Evolutionary conservation across 83 land plant species (phyloP).

Genomic region (Isoetes engelmannii): DNA sequence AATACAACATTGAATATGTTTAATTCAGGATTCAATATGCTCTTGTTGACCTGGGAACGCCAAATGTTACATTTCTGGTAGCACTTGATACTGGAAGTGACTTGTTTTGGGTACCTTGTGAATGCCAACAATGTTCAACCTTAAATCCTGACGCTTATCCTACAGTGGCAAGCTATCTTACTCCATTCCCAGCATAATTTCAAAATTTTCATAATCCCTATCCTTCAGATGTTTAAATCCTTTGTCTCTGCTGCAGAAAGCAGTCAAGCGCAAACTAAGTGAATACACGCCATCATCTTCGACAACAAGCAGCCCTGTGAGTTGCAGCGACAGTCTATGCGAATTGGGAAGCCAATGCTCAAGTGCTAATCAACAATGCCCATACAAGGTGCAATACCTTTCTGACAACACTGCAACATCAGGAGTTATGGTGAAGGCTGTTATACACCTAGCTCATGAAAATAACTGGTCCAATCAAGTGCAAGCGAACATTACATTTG

Average conservation of each 20-base stretch:
- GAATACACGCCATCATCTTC: constrained; percentile 55
- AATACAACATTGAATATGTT: background rate
- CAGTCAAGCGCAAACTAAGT: constrained; percentile 5
- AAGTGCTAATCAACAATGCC: constrained; percentile 39
- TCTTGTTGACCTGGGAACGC: constrained; percentile 86
- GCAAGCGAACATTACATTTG: constrained; percentile 55
- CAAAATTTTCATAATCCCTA: background rate
- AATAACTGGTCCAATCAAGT: constrained; percentile 18
- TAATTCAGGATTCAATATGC: constrained; percentile 72
- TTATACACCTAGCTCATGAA: constrained; percentile 56
- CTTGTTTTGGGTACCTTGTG: constrained; percentile 85
- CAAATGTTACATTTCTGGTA: constrained; percentile 74
- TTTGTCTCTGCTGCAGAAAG: background rate
- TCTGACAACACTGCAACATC: constrained; percentile 77
- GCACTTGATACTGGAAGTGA: constrained; percentile 96
- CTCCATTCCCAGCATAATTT: background rate
- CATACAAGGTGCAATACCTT: constrained; percentile 63
- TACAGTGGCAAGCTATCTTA: background rate
- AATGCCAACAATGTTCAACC: constrained; percentile 78
- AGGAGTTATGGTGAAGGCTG: constrained; percentile 74
- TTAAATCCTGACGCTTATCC: background rate
- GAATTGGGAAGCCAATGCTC: constrained; percentile 27
- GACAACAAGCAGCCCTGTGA: constrained; percentile 43
- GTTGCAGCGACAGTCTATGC: constrained; percentile 58
- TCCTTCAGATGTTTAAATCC: background rate